Conservation (phyloP, 805 yeast genomes). For the Cyberlindnera xylosilytica region DNA sequence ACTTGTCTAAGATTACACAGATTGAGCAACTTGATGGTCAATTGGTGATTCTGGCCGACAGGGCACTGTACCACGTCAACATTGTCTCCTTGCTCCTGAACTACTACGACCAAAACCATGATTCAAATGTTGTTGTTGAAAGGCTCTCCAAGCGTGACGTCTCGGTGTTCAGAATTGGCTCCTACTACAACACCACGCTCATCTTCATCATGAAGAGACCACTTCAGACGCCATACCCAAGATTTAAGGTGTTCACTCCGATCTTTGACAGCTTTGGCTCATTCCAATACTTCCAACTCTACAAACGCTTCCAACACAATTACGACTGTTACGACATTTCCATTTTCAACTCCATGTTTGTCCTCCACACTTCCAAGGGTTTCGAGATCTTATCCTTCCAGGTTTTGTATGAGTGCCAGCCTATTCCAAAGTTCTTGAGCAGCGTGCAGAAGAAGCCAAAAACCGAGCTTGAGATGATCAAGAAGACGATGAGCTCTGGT, state of each 20-base stretch:
- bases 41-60: constrained; percentile 56
- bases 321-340: constrained; percentile 60
- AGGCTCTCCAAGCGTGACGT: constrained; percentile 51
- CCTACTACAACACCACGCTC: constrained; percentile 59
- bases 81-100: constrained; percentile 61
- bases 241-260: constrained; percentile 57
- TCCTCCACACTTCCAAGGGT: constrained; percentile 65
- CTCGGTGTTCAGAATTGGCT: constrained; percentile 63
- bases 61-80: constrained; percentile 57
- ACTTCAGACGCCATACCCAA: constrained; percentile 34
- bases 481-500: constrained; percentile 36
- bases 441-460: constrained; percentile 24
- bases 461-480: constrained; percentile 36
- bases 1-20: constrained; percentile 50
- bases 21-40: constrained; percentile 59
- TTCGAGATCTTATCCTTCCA: constrained; percentile 63
- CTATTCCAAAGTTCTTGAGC: constrained; percentile 48
- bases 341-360: constrained; percentile 61
- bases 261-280: constrained; percentile 48
- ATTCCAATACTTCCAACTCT: constrained; percentile 41
- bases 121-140: constrained; percentile 42
- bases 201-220: constrained; percentile 52
- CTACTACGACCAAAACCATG: constrained; percentile 41
- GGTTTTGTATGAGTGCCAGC: constrained; percentile 48
- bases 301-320: constrained; percentile 47